Percentiles rank a stretch among this genome's conserved stretches.
These are phyloP conservation scores for Seminavis robusta DNA, from an alignment of 108 stramenopile species.

Conservation along the genomic window DNA sequence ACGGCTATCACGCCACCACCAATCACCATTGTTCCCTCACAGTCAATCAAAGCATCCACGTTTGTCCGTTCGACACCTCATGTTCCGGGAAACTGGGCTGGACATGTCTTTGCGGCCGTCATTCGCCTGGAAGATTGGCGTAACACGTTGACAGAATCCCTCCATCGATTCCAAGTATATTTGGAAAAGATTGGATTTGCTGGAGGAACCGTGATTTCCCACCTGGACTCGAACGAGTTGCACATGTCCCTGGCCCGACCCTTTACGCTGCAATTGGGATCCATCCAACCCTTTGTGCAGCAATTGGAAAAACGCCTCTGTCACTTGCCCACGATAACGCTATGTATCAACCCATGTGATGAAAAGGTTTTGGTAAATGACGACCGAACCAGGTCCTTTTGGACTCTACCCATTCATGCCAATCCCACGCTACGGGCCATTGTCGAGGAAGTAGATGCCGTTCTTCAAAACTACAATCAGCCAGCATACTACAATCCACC, in stretches of 20 bases:
- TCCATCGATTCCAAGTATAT: conserved; percentile 4
- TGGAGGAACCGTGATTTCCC: conserved; percentile 20
- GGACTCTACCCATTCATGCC: conserved; percentile 14
- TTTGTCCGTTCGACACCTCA: too few species aligned
- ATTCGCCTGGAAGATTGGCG: background rate
- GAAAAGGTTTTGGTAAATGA: conserved; percentile 34
- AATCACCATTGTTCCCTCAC: too few species aligned
- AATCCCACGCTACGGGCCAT: conserved; percentile 17
- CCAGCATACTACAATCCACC: conserved; percentile 38
- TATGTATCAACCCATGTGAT: conserved; percentile 4
- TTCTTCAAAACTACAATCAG: conserved; percentile 16
- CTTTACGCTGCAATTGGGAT: conserved; percentile 24
- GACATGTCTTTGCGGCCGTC: conserved; percentile 32
- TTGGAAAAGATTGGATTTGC: conserved; percentile 19
- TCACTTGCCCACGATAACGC: conserved; percentile 1
- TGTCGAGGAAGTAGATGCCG: conserved; percentile 25
- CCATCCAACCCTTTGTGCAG: conserved; percentile 26
- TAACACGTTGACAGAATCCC: background rate
- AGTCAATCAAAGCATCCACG: too few species aligned
- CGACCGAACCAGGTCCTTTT: conserved; percentile 36
- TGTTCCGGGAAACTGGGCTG: conserved; percentile 38
- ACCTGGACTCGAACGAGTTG: conserved; percentile 8
- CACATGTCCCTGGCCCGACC: conserved; percentile 31
- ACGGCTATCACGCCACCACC: too few species aligned
- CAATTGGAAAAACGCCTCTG: conserved; percentile 9